Base-by-base conservation (phyloP, 176 grass and related monocot species). In the Musa schizocarpa region DNA sequence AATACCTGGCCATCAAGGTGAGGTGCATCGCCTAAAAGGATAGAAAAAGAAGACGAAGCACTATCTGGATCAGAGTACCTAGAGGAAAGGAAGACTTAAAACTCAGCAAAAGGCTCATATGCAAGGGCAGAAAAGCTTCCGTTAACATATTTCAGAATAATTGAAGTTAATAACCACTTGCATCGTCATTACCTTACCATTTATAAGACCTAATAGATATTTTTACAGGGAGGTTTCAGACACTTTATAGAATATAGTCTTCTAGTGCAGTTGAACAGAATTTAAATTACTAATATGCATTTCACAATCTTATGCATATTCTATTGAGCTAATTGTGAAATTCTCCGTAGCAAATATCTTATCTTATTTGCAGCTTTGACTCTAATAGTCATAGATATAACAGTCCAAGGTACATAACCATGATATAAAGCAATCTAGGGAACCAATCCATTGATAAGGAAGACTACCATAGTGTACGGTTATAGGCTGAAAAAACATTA, bases 21-120 rank as follows among this genome's bases (percentile, higher is more conserved):
- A 51, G 95, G 90, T 73, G 90, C 82, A 62, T 98, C 75, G 9
- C 90, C 88, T 72, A 93, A 86, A 89, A 98, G 95, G 49, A 98
- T 87, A 65, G 94, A 98, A 68, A 98, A 98, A 14, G 94, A 98
- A 80, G 94, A 98, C 9, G 80, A 81, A 8, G 77, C 94, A 27
- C 94, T 98, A 76, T 98, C 86, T 78, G 94, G 94, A 82, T 98
- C 94, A 78, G 90, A 87, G 59, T 91, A 80, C 90, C 94, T 98
- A 72, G 16, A 77, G 74, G 23, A 75, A 66, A 58, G n/a, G 57
- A 68, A 59, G 19, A 54, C 34, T 73, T 21, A 62, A 22, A 50
- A 26, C 22, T 25, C 12, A 65, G 26, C 17, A 77, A 56, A 74
- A 56, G 13, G 21, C 19, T 50, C n/a, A 53, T 20, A 58, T 6